Base-by-base conservation (phyloP, 2,329 filamentous ascomycete species). In the Verticillium nubilum region DNA sequence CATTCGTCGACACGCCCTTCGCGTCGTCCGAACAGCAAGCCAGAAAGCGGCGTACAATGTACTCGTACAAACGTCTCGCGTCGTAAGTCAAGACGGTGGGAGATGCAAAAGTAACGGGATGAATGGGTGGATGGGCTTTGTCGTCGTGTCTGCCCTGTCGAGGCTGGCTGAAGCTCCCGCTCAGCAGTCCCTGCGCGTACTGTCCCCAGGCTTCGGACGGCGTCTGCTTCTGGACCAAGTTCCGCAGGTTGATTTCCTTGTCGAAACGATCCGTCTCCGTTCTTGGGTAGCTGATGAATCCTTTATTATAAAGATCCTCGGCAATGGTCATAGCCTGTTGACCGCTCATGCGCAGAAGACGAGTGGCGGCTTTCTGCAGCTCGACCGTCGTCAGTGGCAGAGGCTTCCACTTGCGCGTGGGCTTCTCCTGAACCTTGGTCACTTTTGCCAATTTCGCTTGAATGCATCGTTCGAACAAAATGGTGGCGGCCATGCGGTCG, bases 221-320 rank as follows among this genome's bases (percentile, higher is more conserved):
- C 1, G 85, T 86, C 72, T 99, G 95, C 69, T 96, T 97, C 67
- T 91, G 86, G 19, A 97, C 84, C 9, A 99, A 78, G 25, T 82
- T 84, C 63, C 84, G 86, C 23, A 99, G 80, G 70, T 98, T 88
- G 78, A 98, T 97, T 4, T 84, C 94, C 67, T 86, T 86, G 68
- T 97, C 93, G 69, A 98, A 99, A 31, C 94, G 90, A 72, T 99
- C 95, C 0, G 95, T 99, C 73, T 99, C 95, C 0, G 95, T 99
- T 74, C 95, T 87, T 1, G 95, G 95, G 73, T 99, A 99, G 73
- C 93, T 97, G 74, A 99, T 97, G 75, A 93, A 98, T 0, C 95
- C 95, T 72, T 90, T 92, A 54, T 92, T 93, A 77, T 99, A 99
- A 2, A 99, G 83, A 5, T 80, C 79, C 73, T 99, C 95, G 4